Evolutionary conservation across 2,329 filamentous ascomycete genomes (phyloP).

Genomic region (Colletotrichum orbiculare): DNA sequence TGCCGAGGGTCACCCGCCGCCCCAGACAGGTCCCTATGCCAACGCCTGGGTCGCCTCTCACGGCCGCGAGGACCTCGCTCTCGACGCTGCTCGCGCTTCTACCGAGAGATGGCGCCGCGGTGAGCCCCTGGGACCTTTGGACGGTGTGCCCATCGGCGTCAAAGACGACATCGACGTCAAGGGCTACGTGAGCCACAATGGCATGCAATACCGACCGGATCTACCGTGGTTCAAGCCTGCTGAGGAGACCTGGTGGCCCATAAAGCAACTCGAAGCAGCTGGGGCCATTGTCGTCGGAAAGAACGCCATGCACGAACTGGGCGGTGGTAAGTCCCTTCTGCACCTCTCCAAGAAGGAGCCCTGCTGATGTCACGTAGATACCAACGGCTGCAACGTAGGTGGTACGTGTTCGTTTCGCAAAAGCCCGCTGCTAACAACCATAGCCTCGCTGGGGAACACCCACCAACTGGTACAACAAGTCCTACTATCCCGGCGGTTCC

Average conservation of each 20-base stretch:
- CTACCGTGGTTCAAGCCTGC: constrained; percentile 60
- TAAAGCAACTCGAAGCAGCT: constrained; percentile 76
- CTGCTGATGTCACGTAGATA: constrained; percentile 61
- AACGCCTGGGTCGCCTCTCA: constrained; percentile 79
- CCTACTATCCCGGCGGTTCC: constrained; percentile 84
- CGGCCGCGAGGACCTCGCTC: constrained; percentile 65
- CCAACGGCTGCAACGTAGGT: constrained; percentile 80
- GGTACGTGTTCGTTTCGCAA: no score
- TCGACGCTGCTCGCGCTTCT: constrained; percentile 77
- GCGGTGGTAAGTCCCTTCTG: constrained; percentile 63
- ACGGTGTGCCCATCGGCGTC: constrained; percentile 84
- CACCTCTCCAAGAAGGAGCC: neutral
- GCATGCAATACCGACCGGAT: constrained; percentile 70
- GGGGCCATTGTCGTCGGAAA: constrained; percentile 82
- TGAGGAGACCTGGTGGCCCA: constrained; percentile 74
- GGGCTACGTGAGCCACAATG: constrained; percentile 76
- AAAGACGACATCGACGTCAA: constrained; percentile 83
- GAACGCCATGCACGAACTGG: constrained; percentile 83
- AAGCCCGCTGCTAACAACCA: constrained; percentile 49
- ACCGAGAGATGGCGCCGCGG: constrained; percentile 78
- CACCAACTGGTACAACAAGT: constrained; percentile 79
- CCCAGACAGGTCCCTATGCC: constrained; percentile 60
- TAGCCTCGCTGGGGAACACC: constrained; percentile 76
- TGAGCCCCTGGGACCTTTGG: constrained; percentile 73
- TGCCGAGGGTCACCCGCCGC: constrained; percentile 48